Base-by-base conservation (phyloP, 441 rosid species). In the Corymbia calophylla region DNA sequence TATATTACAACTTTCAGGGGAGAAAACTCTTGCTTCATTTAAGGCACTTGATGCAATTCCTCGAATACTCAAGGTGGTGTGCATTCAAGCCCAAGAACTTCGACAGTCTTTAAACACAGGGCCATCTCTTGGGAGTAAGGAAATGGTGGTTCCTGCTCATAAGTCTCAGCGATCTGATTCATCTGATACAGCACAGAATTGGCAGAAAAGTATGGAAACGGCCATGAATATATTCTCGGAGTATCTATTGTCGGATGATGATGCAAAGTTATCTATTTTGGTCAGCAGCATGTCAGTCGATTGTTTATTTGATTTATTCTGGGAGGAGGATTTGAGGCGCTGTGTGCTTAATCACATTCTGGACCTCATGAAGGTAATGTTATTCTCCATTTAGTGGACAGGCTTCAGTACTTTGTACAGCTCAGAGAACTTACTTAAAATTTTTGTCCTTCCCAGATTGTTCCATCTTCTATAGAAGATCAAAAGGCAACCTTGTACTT, bases 361-460 rank as follows among this genome's bases (percentile, higher is more conserved):
- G 92, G 97, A 96, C 89, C 96, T 98, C 91, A 94, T 98, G 99
- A 98, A 95, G 99, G 99, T 98, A 95, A 87, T 70, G 85, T 77
- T 89, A 88, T 27, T 17, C 88, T 70, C 53, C 89, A 49, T 89
- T 87, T 87, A 87, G 88, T 89, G 70, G 19, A 86, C 55, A 54
- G 86, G 89, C 88, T 87, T 88, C 7, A 89, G 86, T 53, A 54
- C 56, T 66, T 89, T 88, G 73, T 88, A 58, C 85, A 89, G 87
- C 85, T 66, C 66, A 89, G 82, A 90, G 84, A 86, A 87, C 70
- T 85, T 90, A 62, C 56, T 35, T 39, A 53, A 53, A 58, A 0
- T 58, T 9, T 62, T 68, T 66, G 88, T 85, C 82, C 90, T 89
- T 86, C 89, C 62, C 86, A 49, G 99, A 91, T 94, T 62, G 92